Evolutionary conservation across 352 stramenopile genomes (phyloP), one percentile per base, ranked within the genome.

Genomic region (Phytophthora pinifolia): DNA sequence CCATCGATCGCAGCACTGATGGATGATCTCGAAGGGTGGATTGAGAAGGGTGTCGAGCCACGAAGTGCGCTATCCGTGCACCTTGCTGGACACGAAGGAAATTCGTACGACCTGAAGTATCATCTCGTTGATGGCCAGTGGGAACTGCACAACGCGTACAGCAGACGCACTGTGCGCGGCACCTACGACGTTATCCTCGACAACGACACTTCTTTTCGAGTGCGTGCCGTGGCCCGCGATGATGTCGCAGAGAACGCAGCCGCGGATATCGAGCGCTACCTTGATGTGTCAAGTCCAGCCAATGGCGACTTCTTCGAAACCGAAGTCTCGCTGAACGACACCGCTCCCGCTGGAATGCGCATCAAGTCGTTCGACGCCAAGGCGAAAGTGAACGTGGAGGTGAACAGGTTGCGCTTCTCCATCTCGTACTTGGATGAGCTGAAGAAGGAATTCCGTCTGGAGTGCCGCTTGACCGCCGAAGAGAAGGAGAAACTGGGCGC

Each of bases 101-200:
- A 37, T 3, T 59, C 41, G 3, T 75, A 62, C 39, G 52, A 72
- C 8, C 22, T 85, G 15, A 85, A 82, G 52, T 85, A 72, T 30
- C 48, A 57, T 36, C 47, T 73, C n/a, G 49, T 66, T 3, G 46
- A 72, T 22, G 65, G 66, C 3, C 30, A 70, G 8, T 59, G 42
- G 42, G 18, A 59, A 3, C 9, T 59, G 15, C 51, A 46, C 6
- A 45, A 29, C 10, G 31, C 1, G 4, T 8, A 33, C 12, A 25
- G 15, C 29, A 27, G 22, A 46, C 38, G 32, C 4, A 30, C 38
- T 2, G 39, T 59, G 14, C 31, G 32, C 4, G 35, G 39, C 32
- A 45, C 14, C 4, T 51, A 46, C 32, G 41, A 59, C 14, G 15
- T 45, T 12, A 14, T 59, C 38, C 10, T 51, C n/a, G 25, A 51